A percentile compares a stretch with the other conserved stretches of the same genome.
Conservation (phyloP, 192 early-diverging fungal species). For the Phycomyces nitens region DNA sequence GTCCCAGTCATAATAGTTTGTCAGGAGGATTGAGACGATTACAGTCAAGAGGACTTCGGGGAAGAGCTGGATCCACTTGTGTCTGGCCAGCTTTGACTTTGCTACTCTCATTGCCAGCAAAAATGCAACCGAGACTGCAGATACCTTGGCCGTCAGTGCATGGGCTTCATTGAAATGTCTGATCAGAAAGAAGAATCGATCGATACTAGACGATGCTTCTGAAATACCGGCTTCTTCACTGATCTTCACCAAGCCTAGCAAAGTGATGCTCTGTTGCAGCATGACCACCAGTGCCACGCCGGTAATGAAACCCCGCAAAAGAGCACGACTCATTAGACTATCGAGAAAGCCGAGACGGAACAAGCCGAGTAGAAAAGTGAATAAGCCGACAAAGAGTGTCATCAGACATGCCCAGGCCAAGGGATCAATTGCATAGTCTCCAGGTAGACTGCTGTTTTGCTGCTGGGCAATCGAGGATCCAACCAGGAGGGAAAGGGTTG, state of each 20-base stretch:
- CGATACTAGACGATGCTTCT: conserved; percentile 75
- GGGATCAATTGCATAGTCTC: conserved; percentile 45
- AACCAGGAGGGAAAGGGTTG: conserved; percentile 84
- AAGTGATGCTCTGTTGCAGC: conserved; percentile 77
- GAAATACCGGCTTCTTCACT: conserved; percentile 45
- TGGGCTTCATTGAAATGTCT: conserved; percentile 65
- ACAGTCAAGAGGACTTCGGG: conserved; percentile 94
- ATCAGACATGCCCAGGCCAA: conserved; percentile 69
- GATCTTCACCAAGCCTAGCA: conserved; percentile 61
- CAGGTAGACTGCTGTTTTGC: conserved; percentile 40
- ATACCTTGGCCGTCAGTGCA: conserved; percentile 64
- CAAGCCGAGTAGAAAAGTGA: conserved; percentile 91
- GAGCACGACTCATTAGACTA: conserved; percentile 87
- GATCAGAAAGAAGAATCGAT: conserved; percentile 69
- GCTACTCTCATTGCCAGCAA: conserved; percentile 53
- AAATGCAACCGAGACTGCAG: conserved; percentile 66
- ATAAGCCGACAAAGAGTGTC: conserved; percentile 85
- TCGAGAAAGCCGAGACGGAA: conserved; percentile 98
- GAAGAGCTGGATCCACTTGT: conserved; percentile 63
- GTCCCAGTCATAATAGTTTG: conserved; percentile 64
- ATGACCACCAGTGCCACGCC: conserved; percentile 92
- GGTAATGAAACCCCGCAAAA: conserved; percentile 94
- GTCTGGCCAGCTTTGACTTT: conserved; percentile 47
- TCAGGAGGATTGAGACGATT: conserved; percentile 64
- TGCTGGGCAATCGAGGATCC: conserved; percentile 58